Percentiles rank a stretch among this genome's conserved stretches.
Conservation (phyloP, 805 yeast species). For the Zygosaccharomyces lentus region DNA sequence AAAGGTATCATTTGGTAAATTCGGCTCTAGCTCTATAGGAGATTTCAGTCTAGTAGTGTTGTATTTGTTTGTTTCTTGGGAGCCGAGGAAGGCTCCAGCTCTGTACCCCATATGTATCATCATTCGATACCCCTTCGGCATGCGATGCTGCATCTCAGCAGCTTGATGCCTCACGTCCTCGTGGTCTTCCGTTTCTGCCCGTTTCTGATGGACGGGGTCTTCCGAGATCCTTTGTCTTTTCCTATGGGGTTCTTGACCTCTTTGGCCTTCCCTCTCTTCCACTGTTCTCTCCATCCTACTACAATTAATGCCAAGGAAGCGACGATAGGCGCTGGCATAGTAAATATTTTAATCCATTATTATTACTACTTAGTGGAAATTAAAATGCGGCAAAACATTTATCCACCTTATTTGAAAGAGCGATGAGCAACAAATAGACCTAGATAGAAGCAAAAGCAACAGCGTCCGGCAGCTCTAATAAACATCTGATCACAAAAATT, state of each 20-base stretch:
- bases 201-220: background rate
- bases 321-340: slow-evolving; percentile 13
- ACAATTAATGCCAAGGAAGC: slow-evolving; percentile 9
- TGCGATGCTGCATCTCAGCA: slow-evolving; percentile 5
- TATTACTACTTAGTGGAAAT: background rate
- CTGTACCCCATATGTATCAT: slow-evolving; percentile 60
- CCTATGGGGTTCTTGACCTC: background rate
- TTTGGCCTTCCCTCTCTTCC: slow-evolving; percentile 6
- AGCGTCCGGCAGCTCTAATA: background rate
- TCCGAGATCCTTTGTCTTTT: background rate
- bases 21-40: background rate
- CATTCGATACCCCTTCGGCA: slow-evolving; percentile 45
- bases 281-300: slow-evolving; percentile 8
- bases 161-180: background rate
- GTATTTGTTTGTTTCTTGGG: background rate
- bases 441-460: background rate
- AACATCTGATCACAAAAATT: background rate
- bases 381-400: background rate
- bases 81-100: slow-evolving; percentile 45
- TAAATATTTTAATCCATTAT: background rate
- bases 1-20: background rate
- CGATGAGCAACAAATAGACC: background rate
- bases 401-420: background rate
- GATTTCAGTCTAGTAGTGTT: background rate
- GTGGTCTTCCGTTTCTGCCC: background rate